Conservation (phyloP, 495 filamentous ascomycete genomes). For the Daldinia caldariorum region DNA sequence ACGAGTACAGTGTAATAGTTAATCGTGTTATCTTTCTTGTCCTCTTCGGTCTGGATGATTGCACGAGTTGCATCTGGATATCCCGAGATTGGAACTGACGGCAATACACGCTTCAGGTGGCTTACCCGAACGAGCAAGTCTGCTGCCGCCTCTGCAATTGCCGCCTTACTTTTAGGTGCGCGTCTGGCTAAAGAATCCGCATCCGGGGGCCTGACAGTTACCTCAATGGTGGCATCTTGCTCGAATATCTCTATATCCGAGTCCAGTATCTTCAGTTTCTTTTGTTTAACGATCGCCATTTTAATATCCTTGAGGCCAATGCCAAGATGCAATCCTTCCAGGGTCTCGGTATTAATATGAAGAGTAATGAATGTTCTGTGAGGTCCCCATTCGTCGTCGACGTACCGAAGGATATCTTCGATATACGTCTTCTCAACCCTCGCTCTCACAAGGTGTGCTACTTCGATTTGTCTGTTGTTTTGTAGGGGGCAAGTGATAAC, state of each 20-base stretch:
- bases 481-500: constrained; percentile 86
- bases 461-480: constrained; percentile 72
- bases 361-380: constrained; percentile 77
- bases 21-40: constrained; percentile 56
- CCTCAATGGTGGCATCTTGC: constrained; percentile 61
- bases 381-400: constrained; percentile 84
- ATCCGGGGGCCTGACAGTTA: constrained; percentile 64
- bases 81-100: constrained; percentile 81
- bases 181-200: constrained; percentile 54
- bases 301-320: constrained; percentile 74
- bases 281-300: constrained; percentile 74
- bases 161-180: constrained; percentile 64
- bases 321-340: constrained; percentile 80
- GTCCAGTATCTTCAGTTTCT: constrained; percentile 75
- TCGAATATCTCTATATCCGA: constrained; percentile 60
- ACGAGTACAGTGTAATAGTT: constrained; percentile 80
- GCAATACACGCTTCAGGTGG: constrained; percentile 82
- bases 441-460: constrained; percentile 87
- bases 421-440: constrained; percentile 90
- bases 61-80: constrained; percentile 86
- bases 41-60: constrained; percentile 76
- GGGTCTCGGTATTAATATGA: constrained; percentile 77
- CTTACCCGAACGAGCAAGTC: constrained; percentile 86
- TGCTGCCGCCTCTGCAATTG: constrained; percentile 60
- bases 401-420: constrained; percentile 74